Evolutionary conservation across 805 yeast genomes (phyloP).

Genomic region (Blastobotrys parvus): DNA sequence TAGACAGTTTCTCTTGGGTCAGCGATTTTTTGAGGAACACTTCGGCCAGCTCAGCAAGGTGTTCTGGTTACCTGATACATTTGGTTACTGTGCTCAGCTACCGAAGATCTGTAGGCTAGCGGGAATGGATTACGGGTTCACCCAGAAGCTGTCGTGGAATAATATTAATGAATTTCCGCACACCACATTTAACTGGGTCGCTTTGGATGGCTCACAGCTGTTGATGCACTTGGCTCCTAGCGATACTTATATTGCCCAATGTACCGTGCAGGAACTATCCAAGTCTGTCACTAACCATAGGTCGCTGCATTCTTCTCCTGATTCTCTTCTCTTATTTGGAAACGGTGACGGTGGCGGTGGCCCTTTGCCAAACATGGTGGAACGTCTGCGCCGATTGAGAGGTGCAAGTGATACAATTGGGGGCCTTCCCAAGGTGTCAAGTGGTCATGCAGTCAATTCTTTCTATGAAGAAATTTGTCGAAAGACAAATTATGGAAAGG

Average conservation of each 20-base stretch:
- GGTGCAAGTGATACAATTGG: slow-evolving; percentile 70
- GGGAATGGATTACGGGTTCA: slow-evolving; percentile 62
- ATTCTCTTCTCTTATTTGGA: slow-evolving; percentile 65
- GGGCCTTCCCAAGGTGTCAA: slow-evolving; percentile 65
- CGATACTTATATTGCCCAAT: slow-evolving; percentile 77
- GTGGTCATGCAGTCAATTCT: slow-evolving; percentile 68
- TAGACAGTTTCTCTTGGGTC: slow-evolving; percentile 76
- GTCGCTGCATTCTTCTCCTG: slow-evolving; percentile 57
- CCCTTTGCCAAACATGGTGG: slow-evolving; percentile 72
- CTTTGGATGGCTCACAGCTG: slow-evolving; percentile 73
- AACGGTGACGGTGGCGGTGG: slow-evolving; percentile 92
- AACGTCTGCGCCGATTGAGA: slow-evolving; percentile 67
- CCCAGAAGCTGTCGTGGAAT: slow-evolving; percentile 83
- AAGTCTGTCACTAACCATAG: slow-evolving; percentile 63
- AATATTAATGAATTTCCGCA: slow-evolving; percentile 74
- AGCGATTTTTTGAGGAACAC: slow-evolving; percentile 57
- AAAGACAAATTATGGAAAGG: slow-evolving; percentile 50
- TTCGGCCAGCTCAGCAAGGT: slow-evolving; percentile 59
- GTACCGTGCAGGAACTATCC: slow-evolving; percentile 72
- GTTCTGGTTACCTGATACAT: slow-evolving; percentile 84
- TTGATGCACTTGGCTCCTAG: slow-evolving; percentile 86
- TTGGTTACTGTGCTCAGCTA: slow-evolving; percentile 77
- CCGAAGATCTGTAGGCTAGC: slow-evolving; percentile 74
- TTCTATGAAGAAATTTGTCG: slow-evolving; percentile 63
- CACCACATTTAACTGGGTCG: slow-evolving; percentile 76